A percentile compares a stretch with the other conserved stretches of the same genome.
These are phyloP conservation scores for Herpetomonas samuelpessoai DNA, from an alignment of 208 protist genomes.

Conservation along the genomic window DNA sequence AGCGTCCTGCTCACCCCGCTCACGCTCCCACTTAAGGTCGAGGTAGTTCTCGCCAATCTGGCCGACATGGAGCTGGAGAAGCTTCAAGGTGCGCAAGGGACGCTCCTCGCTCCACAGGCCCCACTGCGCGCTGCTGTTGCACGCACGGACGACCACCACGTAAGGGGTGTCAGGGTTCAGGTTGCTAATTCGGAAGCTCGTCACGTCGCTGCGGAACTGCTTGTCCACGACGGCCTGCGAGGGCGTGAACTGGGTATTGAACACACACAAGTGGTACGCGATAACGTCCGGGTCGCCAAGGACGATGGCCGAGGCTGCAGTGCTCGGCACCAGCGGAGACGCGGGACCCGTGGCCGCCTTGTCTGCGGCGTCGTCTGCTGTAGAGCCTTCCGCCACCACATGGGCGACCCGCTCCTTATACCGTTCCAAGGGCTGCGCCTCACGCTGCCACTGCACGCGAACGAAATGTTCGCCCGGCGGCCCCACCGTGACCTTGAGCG, in stretches of 20 bases:
- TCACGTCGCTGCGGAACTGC: constrained; percentile 76
- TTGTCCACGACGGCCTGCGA: constrained; percentile 81
- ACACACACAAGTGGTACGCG: constrained; percentile 84
- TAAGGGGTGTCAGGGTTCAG: constrained; percentile 72
- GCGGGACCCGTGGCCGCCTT: neutral
- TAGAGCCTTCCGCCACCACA: neutral
- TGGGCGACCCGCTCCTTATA: constrained; percentile 46
- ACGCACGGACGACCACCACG: constrained; percentile 78
- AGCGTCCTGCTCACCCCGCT: constrained; percentile 25
- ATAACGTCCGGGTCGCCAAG: constrained; percentile 67
- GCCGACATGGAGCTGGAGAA: constrained; percentile 44
- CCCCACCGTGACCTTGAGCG: constrained; percentile 48
- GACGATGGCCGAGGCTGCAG: constrained; percentile 15
- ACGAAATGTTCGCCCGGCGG: constrained; percentile 74
- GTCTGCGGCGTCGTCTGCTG: neutral
- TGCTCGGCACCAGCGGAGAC: neutral
- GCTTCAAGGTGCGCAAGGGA: constrained; percentile 57
- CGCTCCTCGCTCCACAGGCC: constrained; percentile 86
- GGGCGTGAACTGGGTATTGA: constrained; percentile 63
- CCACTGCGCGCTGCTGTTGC: constrained; percentile 64
- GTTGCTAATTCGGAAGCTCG: constrained; percentile 43
- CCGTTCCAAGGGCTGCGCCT: constrained; percentile 53
- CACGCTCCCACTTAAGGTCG: constrained; percentile 63
- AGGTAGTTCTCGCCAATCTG: constrained; percentile 80
- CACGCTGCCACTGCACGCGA: constrained; percentile 73